Evolutionary conservation across 73 alveolate genomes (phyloP).

Genomic region (Paramecium sexaurelia): DNA sequence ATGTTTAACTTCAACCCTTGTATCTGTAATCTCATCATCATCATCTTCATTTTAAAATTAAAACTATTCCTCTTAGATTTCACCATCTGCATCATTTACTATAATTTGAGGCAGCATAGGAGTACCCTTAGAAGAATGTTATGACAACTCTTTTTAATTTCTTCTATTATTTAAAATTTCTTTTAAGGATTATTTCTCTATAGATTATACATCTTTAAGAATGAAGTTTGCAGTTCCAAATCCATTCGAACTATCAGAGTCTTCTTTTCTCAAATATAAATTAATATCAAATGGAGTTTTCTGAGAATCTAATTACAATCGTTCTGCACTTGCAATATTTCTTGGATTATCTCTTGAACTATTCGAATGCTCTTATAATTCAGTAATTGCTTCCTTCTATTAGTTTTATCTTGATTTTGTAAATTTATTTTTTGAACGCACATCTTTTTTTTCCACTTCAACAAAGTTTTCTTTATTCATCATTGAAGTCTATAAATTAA

Average conservation of each 20-base stretch:
- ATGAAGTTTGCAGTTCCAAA: neutral
- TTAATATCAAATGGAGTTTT: neutral
- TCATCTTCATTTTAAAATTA: neutral
- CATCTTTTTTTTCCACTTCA: neutral
- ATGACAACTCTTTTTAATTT: neutral
- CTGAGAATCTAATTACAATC: neutral
- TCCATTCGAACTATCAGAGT: neutral
- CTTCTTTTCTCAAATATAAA: neutral
- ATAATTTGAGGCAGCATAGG: neutral
- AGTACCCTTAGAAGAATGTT: neutral
- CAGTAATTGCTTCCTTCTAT: neutral
- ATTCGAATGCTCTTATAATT: conserved; percentile 10
- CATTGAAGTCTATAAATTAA: neutral
- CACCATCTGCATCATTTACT: neutral
- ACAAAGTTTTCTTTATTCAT: conserved; percentile 38
- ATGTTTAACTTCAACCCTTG: conserved; percentile 23
- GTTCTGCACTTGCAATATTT: conserved; percentile 8
- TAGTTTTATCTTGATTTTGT: neutral
- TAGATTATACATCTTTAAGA: neutral
- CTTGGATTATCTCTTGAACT: conserved; percentile 51
- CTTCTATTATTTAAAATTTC: conserved; percentile 34
- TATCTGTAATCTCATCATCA: neutral
- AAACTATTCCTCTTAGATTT: neutral
- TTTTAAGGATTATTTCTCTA: conserved; percentile 15
- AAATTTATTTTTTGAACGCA: neutral